Percentiles rank a stretch among this genome's conserved stretches.
Evolutionary conservation across 352 stramenopile species (phyloP).

Genomic region (Globisporangium okanoganense): DNA sequence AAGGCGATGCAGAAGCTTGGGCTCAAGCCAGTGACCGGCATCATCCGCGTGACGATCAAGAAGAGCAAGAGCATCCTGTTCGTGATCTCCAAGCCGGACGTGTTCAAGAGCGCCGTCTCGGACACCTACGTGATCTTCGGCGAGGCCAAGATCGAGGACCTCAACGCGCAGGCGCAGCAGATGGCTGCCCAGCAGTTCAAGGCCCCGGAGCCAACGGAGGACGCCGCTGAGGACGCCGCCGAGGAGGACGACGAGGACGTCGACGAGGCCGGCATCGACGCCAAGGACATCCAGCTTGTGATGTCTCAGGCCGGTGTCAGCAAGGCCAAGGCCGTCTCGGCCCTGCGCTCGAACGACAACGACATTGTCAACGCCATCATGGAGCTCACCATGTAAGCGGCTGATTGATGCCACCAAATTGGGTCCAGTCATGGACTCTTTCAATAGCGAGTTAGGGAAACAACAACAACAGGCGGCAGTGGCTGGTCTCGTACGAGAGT

Average conservation of each 20-base stretch:
- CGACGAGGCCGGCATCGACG: constrained; percentile 95
- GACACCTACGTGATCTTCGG: constrained; percentile 99
- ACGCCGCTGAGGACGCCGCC: constrained; percentile 39
- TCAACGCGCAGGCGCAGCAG: constrained; percentile 87
- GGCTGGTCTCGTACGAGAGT: background rate
- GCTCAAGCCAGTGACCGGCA: constrained; percentile 95
- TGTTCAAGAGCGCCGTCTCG: constrained; percentile 95
- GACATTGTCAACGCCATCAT: constrained; percentile 99
- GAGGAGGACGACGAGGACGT: constrained; percentile 88
- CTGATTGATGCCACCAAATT: background rate
- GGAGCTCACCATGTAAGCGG: constrained; percentile 97
- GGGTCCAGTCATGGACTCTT: background rate
- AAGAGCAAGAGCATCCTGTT: constrained; percentile 98
- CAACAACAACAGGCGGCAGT: background rate
- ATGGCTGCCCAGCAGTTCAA: constrained; percentile 94
- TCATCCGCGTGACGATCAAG: constrained; percentile 98
- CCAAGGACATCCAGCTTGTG: constrained; percentile 99
- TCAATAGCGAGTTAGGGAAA: constrained; percentile 1
- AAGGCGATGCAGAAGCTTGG: constrained; percentile 99
- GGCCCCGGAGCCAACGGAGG: constrained; percentile 36
- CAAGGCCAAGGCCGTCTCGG: constrained; percentile 94
- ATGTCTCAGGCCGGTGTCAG: constrained; percentile 93
- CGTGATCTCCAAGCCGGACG: constrained; percentile 98
- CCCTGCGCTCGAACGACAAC: constrained; percentile 97
- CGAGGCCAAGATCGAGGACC: constrained; percentile 98